Percentiles rank a stretch among this genome's conserved stretches.
Conservation (phyloP, 1,284 basidiomycete genomes). For the Phenoliferia sp. region DNA sequence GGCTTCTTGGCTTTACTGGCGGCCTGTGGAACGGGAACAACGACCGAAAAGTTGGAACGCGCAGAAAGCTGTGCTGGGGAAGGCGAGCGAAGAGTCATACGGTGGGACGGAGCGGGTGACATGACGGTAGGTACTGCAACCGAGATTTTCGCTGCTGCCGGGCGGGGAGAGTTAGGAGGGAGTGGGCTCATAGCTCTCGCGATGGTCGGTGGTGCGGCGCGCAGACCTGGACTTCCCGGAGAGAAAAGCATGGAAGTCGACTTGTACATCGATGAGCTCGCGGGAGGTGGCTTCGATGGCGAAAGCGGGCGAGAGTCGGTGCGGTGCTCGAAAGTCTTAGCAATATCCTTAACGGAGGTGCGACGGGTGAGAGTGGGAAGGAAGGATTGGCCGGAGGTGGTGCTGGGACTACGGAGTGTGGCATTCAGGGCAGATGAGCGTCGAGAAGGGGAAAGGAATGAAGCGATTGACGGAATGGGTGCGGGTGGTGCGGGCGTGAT, state of each 20-base stretch:
- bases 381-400: not conserved
- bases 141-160: not conserved
- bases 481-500: not conserved
- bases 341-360: constrained; percentile 30
- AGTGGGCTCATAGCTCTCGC: constrained; percentile 8
- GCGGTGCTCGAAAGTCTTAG: constrained; percentile 26
- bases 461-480: not conserved
- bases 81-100: not conserved
- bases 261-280: constrained; percentile 3
- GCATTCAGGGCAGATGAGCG: not conserved
- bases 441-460: not conserved
- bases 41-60: not conserved
- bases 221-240: not conserved
- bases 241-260: constrained; percentile 3
- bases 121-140: too few species aligned
- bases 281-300: constrained; percentile 20
- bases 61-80: not conserved
- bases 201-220: not conserved
- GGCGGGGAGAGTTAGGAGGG: not conserved
- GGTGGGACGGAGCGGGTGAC: not conserved
- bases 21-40: not conserved
- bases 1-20: too few species aligned
- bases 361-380: constrained; percentile 11
- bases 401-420: not conserved
- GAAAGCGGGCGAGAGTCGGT: constrained; percentile 15